Conservation (phyloP, 305 asterid species). For the Lippia alba region DNA sequence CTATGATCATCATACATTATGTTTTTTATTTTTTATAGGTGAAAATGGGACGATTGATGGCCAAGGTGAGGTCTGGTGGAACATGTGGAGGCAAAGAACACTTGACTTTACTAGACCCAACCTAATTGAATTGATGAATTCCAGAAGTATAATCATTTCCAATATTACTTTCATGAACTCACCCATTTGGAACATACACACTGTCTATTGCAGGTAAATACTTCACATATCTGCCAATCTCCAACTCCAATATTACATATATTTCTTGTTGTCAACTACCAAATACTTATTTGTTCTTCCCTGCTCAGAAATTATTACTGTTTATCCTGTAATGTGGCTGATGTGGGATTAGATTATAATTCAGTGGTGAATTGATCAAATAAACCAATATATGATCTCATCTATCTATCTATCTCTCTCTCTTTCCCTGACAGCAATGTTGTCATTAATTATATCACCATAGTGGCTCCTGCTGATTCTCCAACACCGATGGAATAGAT, state of each 20-base stretch:
- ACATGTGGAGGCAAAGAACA: conserved; percentile 89
- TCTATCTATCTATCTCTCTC: conserved; percentile 23
- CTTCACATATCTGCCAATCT: conserved; percentile 5
- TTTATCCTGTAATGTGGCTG: conserved; percentile 3
- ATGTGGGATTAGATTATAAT: conserved; percentile 1
- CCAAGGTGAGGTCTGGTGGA: conserved; percentile 94
- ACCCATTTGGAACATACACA: conserved; percentile 96
- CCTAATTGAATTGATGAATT: conserved; percentile 76
- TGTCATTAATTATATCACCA: conserved; percentile 72
- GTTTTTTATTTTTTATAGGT: conserved; percentile 41
- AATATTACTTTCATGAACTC: conserved; percentile 76
- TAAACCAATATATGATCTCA: no score
- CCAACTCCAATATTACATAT: conserved; percentile 9
- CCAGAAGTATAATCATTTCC: conserved; percentile 76
- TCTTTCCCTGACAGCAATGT: conserved; percentile 61
- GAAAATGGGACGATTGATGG: conserved; percentile 86
- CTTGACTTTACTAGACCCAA: conserved; percentile 83
- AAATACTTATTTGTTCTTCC: neutral
- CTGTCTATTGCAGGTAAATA: conserved; percentile 87
- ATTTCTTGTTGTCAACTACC: conserved; percentile 1
- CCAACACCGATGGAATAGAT: conserved; percentile 97
- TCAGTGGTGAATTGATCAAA: no score
- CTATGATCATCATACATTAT: conserved; percentile 10
- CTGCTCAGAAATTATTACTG: conserved; percentile 10
- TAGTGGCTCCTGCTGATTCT: conserved; percentile 90